Base-by-base conservation (phyloP, 192 early-diverging fungal genomes). In the Gryganskiella cystojenkinii region DNA sequence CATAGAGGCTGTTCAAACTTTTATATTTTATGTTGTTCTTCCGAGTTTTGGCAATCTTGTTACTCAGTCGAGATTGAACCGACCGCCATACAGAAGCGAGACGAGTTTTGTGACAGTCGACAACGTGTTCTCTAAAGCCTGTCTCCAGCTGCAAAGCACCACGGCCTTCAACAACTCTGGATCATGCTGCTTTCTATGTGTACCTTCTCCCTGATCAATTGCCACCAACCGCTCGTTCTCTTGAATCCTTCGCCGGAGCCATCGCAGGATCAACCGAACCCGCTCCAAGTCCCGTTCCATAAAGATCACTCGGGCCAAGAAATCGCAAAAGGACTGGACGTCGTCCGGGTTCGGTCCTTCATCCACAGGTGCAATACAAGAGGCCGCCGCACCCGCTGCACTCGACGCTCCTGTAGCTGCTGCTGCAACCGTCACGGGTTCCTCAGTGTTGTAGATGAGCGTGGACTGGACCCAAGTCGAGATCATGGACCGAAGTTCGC, bases 261-360 rank as follows among this genome's bases (percentile, higher is more conserved):
- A 64, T 30, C 56, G 15, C 54, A 78, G 34, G 14, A 78, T 31
- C 67, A 78, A 17, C 24, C 66, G 60, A 2, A 62, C 74, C 24
- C 67, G 47, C 5, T 78, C 74, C 40, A 78, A 34, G 22, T 78
- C 74, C 6, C 74, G 46, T 47, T 78, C 74, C 74, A 78, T 78
- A 8, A 45, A 56, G 22, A 78, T 64, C 14, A 78, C 67, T 5
- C 56, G 53, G 9, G 61, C 55, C 56, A 78, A 44, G 60, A 64
- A 78, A 7, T 69, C 74, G 6, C 43, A 52, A 40, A 78, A 78
- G 28, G 65, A 64, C 40, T 62, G 22, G 2, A 78, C 74, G 63
- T 78, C 74, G 28, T 78, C 74, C 28, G 74, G 74, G 50, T 69
- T 69, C 0, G 74, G 74, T 17, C 74, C 74, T 47, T 69, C 67